Percentiles rank a stretch among this genome's conserved stretches.
phyloP scores from a whole-genome alignment of 2,329 filamentous ascomycete genomes.

The Zymoseptoria ardabiliae region DNA sequence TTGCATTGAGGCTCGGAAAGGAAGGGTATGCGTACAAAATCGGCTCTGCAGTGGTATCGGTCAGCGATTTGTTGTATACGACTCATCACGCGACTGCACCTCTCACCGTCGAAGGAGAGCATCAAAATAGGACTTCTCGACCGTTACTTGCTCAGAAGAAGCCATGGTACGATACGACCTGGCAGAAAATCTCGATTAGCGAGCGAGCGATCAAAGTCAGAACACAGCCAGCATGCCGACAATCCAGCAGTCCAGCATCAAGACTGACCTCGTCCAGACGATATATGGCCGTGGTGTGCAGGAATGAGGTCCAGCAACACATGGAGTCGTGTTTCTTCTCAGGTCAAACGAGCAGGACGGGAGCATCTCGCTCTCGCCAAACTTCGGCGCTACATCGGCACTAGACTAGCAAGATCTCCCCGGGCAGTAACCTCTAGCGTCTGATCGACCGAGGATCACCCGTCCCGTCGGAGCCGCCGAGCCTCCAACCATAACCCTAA shows the following conservation, averaged over 20 bases:
- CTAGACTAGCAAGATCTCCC: no score
- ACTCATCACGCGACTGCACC: constrained; percentile 7
- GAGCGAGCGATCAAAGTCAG: no score
- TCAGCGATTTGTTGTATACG: constrained; percentile 12
- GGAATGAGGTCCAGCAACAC: background rate
- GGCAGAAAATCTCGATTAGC: background rate
- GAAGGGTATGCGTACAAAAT: constrained; percentile 19
- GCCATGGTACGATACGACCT: constrained; percentile 24
- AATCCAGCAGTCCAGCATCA: no score
- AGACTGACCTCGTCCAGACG: background rate
- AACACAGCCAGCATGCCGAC: background rate
- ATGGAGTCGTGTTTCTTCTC: background rate
- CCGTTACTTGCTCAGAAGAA: constrained; percentile 42
- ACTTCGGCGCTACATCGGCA: background rate
- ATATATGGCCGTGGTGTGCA: background rate
- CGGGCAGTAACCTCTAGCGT: no score
- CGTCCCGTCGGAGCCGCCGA: background rate
- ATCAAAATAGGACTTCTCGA: constrained; percentile 55
- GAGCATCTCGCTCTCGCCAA: background rate
- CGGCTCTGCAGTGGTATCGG: constrained; percentile 20
- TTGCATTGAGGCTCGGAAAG: background rate
- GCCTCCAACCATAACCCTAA: background rate
- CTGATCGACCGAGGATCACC: background rate
- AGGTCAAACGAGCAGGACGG: background rate
- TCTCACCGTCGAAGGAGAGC: constrained; percentile 55